These are phyloP conservation scores for Camellia sinensis DNA, from an alignment of 148 eudicot genomes.

Conservation along the genomic window DNA sequence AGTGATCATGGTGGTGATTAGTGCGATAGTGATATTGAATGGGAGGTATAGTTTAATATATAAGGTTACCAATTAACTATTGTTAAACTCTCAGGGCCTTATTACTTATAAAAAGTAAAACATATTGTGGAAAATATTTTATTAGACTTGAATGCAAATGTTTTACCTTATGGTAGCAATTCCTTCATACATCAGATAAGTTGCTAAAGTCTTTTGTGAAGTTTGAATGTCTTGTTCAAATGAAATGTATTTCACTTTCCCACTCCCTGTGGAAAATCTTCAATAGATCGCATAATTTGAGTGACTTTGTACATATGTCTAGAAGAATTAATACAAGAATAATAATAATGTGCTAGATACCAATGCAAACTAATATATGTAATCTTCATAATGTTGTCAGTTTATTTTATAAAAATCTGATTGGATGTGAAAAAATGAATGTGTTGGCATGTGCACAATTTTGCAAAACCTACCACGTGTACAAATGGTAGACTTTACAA, in stretches of 20 bases:
- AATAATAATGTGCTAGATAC: neutral
- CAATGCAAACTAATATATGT: neutral
- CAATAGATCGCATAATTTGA: neutral
- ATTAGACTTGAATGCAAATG: neutral
- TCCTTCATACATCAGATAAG: neutral
- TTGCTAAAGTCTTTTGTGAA: neutral
- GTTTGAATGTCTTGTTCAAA: slow-evolving; percentile 3
- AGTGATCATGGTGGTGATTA: neutral
- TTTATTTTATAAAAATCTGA: neutral
- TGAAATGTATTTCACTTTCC: neutral
- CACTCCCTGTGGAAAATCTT: neutral
- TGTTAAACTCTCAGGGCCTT: neutral
- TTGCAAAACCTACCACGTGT: neutral
- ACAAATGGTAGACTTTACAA: neutral
- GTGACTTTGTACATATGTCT: neutral
- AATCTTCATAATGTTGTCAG: neutral
- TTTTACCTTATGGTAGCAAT: too few relatives aligned
- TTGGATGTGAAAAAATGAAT: neutral
- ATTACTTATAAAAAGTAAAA: neutral
- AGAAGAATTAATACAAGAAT: neutral
- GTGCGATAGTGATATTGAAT: neutral
- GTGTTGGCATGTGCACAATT: slow-evolving; percentile 1
- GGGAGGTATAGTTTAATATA: neutral
- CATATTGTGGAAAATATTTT: neutral
- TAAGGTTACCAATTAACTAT: neutral